Evolutionary conservation across 2,329 filamentous ascomycete species (phyloP), one percentile per base, ranked within the genome.

Genomic region (Emydomyces testavorans): DNA sequence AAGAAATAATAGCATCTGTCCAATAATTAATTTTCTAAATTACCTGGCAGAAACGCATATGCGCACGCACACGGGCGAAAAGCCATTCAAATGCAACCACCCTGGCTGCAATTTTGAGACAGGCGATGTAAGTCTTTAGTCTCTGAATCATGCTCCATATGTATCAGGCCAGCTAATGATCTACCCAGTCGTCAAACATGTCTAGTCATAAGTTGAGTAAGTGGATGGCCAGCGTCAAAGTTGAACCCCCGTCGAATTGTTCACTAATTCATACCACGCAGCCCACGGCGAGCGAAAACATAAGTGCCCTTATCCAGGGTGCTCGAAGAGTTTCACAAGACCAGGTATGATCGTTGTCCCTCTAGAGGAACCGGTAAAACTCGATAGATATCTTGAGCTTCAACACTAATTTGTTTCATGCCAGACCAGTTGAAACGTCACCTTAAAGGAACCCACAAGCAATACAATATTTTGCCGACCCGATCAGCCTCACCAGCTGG

Each of bases 21-120:
- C n/a, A n/a, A n/a, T 20, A 6, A 11, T 43, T 32, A 23, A 10
- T 36, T 28, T 3, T 15, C 6, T 1, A 16, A 6, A 13, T n/a
- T 48, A 1, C n/a, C 6, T 4, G 13, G 8, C 34, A 68, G 65
- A 69, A 65, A 68, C 66, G 1, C 66, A 69, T 52, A 65, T 62
- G 35, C 60, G 66, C 39, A 68, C 64, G 2, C 66, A 69, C 46
- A 66, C 65, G 6, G 66, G 66, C 38, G 66, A 69, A 48, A 69
- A 69, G 46, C 66, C 66, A 4, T 69, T 69, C 49, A 67, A 64
- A 48, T 69, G 66, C 52, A 66, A 60, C 4, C 66, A 58, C 52
- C 66, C 66, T 7, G 66, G 66, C 18, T 69, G 66, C 46, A 64
- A 59, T 35, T 69, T 69, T 44, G 60, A 67, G 42, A 69, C 66